Base-by-base conservation (phyloP, 345 rosid species). In the Dovyalis caffra region DNA sequence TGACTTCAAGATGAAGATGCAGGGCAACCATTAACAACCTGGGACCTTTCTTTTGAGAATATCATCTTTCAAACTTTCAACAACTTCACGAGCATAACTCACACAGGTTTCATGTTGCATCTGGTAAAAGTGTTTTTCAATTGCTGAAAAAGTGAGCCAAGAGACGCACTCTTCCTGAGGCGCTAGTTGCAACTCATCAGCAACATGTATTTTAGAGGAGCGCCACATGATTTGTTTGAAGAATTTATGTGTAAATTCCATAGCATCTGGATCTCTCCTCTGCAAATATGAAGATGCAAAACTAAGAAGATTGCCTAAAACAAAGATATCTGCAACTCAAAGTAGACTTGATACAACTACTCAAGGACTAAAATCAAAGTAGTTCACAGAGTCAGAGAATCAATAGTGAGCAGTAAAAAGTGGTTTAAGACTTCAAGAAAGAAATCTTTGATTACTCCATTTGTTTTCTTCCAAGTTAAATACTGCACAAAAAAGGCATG, bases 141-240 rank as follows among this genome's bases (percentile, higher is more conserved):
- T 91, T 64, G 99, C 91, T 70, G 98, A 95, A 83, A 95, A 91
- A 14, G 87, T 82, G 72, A 95, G 97, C 94, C 92, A 90, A 21
- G 95, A 91, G 75, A 95, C 74, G 9, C 94, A 83, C 79, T 95
- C 99, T 82, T 92, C 97, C 78, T 95, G 99, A 28, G 92, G 92
- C 58, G 98, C 97, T 72, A 95, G 89, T 53, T 92, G 85, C 80
- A 95, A 84, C 85, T 95, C 99, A 85, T 92, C 99, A 33, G 97
- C 92, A 69, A 95, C 94, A 68, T 92, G 90, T 66, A 78, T 6
- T 85, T 95, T 95, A 33, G 97, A 90, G 80, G 99, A 92, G 67
- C 99, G 99, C 99, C 98, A 95, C 97, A 95, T 91, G 49, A 95
- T 84, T 78, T 86, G 90, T 83, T 86, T 92, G 84, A 91, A 95